Evolutionary conservation across 1,284 basidiomycete genomes (phyloP), one percentile per base, ranked within the genome.

Genomic region (Boletus sp.): DNA sequence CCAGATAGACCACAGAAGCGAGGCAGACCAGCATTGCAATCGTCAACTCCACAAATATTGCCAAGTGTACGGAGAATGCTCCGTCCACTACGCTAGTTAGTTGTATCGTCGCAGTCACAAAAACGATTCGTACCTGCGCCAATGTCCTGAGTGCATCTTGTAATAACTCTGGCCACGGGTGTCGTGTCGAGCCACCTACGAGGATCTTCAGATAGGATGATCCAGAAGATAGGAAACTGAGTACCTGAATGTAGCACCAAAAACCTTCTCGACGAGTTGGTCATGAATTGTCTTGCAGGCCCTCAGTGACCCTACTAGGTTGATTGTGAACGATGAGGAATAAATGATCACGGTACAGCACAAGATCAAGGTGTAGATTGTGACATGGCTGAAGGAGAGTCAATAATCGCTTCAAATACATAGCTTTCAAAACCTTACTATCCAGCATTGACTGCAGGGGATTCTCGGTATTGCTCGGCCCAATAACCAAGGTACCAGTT

Each of bases 211-310:
- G 54, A 31, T 30, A 23, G 9, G 27, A 46, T 17, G 19, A 35
- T 19, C 16, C 3, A 46, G 21, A 37, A 19, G 35, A 31, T 14
- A 21, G 9, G 38, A 44, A 27, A 25, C 19, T 27, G 6, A 37
- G 31, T 38, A 61, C 71, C 83, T 77, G 59, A 86, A 72, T 10
- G 83, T 86, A 0, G 86, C 82, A 4, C 81, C 81, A 19, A 89
- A 78, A 19, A 90, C 78, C 11, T 81, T 78, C 27, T 80, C 70
- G n/a, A 90, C 74, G 27, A 93, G 81, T 48, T 75, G 74, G 47
- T 75, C 68, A 67, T 91, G 90, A 11, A 91, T 80, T 23, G 72
- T 73, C 56, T 80, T 77, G 3, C 86, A 86, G 4, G 89, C 89
- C 49, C 79, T 77, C 53, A 86, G 72, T 78, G 76, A 56, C 64